Percentiles rank a stretch among this genome's conserved stretches.
These are phyloP conservation scores for Phytophthora pseudosyringae DNA, from an alignment of 352 stramenopile species.

Conservation along the genomic window DNA sequence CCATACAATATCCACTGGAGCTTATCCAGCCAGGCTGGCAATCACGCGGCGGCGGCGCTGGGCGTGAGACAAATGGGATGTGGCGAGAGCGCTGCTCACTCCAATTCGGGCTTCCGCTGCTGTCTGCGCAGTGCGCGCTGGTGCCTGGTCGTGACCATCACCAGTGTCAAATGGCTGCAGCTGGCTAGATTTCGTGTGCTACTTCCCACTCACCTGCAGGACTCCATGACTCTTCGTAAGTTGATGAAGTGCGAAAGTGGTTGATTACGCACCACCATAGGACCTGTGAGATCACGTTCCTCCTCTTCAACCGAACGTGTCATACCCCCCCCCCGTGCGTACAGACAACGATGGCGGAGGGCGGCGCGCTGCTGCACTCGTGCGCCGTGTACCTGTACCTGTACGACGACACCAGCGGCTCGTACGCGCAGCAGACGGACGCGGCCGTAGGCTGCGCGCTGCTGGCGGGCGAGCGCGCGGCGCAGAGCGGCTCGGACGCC, in stretches of 20 bases:
- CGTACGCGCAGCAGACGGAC: constrained; percentile 67
- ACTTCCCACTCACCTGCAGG: too few relatives aligned
- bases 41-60: not conserved
- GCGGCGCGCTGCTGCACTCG: constrained; percentile 68
- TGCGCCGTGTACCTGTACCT: constrained; percentile 76
- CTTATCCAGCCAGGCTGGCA: not conserved
- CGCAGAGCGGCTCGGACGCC: constrained; percentile 10
- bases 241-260: too few relatives aligned
- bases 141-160: not conserved
- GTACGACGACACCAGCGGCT: constrained; percentile 56
- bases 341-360: constrained; percentile 40
- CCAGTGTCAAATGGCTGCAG: not conserved
- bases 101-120: not conserved
- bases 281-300: too few relatives aligned
- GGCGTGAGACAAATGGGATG: constrained; percentile 17
- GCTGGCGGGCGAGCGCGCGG: constrained; percentile 27
- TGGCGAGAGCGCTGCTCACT: constrained; percentile 18
- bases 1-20: constrained; percentile 6
- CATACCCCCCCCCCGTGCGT: constrained; percentile 1
- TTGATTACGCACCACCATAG: not conserved
- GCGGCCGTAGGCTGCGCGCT: constrained; percentile 69
- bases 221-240: too few relatives aligned
- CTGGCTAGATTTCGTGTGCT: too few relatives aligned
- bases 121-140: too few relatives aligned
- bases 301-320: constrained; percentile 17